Percentiles rank a stretch among this genome's conserved stretches.
Evolutionary conservation across 73 alveolate genomes (phyloP).

Genomic region (Paramecium pentaurelia): DNA sequence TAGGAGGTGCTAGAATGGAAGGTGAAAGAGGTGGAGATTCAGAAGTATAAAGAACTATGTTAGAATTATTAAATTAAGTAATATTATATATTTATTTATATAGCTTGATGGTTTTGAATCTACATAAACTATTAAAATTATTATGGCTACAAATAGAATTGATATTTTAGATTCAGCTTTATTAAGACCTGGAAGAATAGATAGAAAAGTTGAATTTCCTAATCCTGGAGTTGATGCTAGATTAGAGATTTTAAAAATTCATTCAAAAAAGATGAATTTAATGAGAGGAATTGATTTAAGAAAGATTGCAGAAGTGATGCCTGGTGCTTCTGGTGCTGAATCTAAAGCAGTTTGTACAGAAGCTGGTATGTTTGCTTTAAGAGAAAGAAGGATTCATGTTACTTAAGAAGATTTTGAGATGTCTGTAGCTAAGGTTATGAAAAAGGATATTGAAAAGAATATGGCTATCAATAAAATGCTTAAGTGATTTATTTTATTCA

Average conservation of each 20-base stretch:
- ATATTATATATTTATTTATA: neutral
- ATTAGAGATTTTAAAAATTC: slow-evolving; percentile 95
- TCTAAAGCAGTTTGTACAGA: slow-evolving; percentile 90
- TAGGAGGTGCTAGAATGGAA: slow-evolving; percentile 96
- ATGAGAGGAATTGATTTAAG: slow-evolving; percentile 94
- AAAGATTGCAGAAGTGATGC: slow-evolving; percentile 93
- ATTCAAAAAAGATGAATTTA: slow-evolving; percentile 95
- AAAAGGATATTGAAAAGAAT: slow-evolving; percentile 98
- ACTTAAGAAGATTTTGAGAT: slow-evolving; percentile 99
- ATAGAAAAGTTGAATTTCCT: slow-evolving; percentile 99
- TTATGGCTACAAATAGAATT: slow-evolving; percentile 99
- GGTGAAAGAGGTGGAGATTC: slow-evolving; percentile 98
- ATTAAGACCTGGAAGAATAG: slow-evolving; percentile 99
- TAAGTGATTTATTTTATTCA: slow-evolving; percentile 45
- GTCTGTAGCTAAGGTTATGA: slow-evolving; percentile 99
- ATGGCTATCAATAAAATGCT: slow-evolving; percentile 87
- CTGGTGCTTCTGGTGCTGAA: slow-evolving; percentile 99
- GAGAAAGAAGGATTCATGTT: slow-evolving; percentile 99
- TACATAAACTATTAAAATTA: slow-evolving; percentile 86
- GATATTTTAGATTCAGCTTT: slow-evolving; percentile 99
- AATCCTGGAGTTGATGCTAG: slow-evolving; percentile 98
- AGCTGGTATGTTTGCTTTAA: slow-evolving; percentile 99
- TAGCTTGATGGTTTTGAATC: slow-evolving; percentile 99
- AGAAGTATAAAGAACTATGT: slow-evolving; percentile 99
- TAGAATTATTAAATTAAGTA: slow-evolving; percentile 95